Evolutionary conservation across 2,329 filamentous ascomycete species (phyloP).

Genomic region (Lachnum nothofagi): DNA sequence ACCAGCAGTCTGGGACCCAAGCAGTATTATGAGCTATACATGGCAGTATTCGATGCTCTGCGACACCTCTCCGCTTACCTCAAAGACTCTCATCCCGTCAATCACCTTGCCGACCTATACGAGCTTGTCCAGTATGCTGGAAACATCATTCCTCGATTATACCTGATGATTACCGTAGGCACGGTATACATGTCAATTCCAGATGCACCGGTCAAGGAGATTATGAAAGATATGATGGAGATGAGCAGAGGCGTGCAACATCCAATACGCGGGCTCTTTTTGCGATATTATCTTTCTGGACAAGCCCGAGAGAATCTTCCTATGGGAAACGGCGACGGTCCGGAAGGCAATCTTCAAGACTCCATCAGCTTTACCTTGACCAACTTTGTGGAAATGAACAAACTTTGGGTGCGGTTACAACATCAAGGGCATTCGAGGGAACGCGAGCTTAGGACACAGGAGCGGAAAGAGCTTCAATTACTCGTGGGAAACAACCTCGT

Average conservation of each 20-base stretch:
- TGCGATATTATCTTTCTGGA: slow-evolving; percentile 92
- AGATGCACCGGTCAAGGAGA: slow-evolving; percentile 97
- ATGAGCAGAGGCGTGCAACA: slow-evolving; percentile 98
- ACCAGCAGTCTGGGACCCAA: slow-evolving; percentile 97
- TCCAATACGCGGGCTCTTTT: slow-evolving; percentile 87
- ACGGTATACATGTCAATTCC: slow-evolving; percentile 99
- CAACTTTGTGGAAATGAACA: slow-evolving; percentile 99
- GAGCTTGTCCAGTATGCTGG: slow-evolving; percentile 97
- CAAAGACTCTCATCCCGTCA: slow-evolving; percentile 93
- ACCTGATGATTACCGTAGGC: slow-evolving; percentile 98
- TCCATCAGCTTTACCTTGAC: slow-evolving; percentile 97
- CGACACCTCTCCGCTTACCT: slow-evolving; percentile 95
- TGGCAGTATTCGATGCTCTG: slow-evolving; percentile 96
- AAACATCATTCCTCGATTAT: slow-evolving; percentile 92
- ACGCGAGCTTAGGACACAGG: slow-evolving; percentile 85
- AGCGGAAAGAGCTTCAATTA: slow-evolving; percentile 90
- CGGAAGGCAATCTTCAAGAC: slow-evolving; percentile 92
- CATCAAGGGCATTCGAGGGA: slow-evolving; percentile 96
- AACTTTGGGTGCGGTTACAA: slow-evolving; percentile 95
- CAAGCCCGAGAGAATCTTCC: slow-evolving; percentile 89
- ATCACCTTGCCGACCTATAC: slow-evolving; percentile 96
- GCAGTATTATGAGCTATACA: slow-evolving; percentile 99
- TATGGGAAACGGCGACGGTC: slow-evolving; percentile 75
- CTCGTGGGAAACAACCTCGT: slow-evolving; percentile 96
- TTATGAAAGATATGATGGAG: slow-evolving; percentile 99